Evolutionary conservation across 768 basidiomycete genomes (phyloP), one percentile per base, ranked within the genome.

Genomic region (Termitomyces heimii): DNA sequence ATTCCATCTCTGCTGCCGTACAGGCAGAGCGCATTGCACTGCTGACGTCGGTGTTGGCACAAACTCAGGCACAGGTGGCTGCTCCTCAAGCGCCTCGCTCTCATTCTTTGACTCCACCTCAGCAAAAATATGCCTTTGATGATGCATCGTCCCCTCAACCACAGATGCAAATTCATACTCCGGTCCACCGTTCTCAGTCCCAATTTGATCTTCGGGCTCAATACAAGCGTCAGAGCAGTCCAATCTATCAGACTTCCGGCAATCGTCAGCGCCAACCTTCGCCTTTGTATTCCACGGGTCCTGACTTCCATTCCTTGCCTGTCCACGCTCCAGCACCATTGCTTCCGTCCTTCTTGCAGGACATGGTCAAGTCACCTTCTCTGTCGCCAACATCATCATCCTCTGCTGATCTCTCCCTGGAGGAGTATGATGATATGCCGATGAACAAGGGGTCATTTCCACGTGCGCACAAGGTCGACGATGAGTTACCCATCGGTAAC

Each of bases 21-120:
- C 91, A 93, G 70, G 85, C 88, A 16, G 91, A 92, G 66, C 84
- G 91, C 54, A 91, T 93, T 62, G 85, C 86, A 26, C 77, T 92
- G 20, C 78, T 93, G 50, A 88, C 89, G 1, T 83, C 85, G 51
- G 85, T 91, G 43, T 81, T 92, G 52, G 72, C 82, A 2, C 83
- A 84, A 65, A 80, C 80, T 18, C 79, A 83, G 60, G 50, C 49
- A 7, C 61, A 59, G 18, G 49, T 54, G 1, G 52, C 50, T 32
- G 50, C 59, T 18, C 52, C 61, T 24, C 63, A 62, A 54, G 35
- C 61, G 16, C 46, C 68, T 57, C 74, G 76, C 35, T 76, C 78
- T 39, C 78, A 78, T 60, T 77, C 80, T 0, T 62, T 74, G 62
- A 77, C 78, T 1, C 81, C 80, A 18, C 72, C 79, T 24, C 78